phyloP scores from a whole-genome alignment of 108 stramenopile species.

The Hondaea fermentalgiana region DNA sequence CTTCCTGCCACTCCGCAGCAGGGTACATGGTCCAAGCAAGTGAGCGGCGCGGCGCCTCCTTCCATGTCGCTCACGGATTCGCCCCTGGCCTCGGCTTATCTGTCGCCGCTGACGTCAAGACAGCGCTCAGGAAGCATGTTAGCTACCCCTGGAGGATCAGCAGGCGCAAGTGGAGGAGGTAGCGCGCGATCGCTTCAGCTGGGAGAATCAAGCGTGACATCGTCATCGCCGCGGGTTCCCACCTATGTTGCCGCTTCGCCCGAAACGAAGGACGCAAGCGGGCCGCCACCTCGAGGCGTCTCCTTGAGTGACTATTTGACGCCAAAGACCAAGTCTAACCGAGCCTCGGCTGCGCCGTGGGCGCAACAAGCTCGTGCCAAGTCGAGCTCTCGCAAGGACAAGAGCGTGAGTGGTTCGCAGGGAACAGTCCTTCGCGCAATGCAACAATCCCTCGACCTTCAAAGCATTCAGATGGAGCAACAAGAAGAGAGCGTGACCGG shows the following conservation, averaged over 20 bases:
- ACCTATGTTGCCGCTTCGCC: background rate
- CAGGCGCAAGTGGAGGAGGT: too few relatives aligned
- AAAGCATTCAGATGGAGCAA: background rate
- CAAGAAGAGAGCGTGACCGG: background rate
- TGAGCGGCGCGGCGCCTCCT: background rate
- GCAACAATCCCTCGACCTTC: background rate
- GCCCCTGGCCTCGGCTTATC: background rate
- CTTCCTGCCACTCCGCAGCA: background rate
- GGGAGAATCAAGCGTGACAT: too few relatives aligned
- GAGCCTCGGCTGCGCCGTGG: background rate
- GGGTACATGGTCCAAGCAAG: background rate
- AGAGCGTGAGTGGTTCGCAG: background rate
- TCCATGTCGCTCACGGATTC: background rate
- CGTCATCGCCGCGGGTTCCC: too few relatives aligned
- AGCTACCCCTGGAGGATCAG: too few relatives aligned
- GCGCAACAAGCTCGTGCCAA: background rate
- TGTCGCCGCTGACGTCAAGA: background rate
- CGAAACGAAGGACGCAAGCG: background rate
- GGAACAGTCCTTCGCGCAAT: background rate
- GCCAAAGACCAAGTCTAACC: background rate
- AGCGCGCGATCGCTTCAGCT: too few relatives aligned
- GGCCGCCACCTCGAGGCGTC: background rate
- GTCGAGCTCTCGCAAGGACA: background rate
- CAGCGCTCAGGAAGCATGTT: background rate
- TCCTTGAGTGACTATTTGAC: background rate